Evolutionary conservation across 352 stramenopile species (phyloP), one percentile per base, ranked within the genome.

Genomic region (Globisporangium polare): DNA sequence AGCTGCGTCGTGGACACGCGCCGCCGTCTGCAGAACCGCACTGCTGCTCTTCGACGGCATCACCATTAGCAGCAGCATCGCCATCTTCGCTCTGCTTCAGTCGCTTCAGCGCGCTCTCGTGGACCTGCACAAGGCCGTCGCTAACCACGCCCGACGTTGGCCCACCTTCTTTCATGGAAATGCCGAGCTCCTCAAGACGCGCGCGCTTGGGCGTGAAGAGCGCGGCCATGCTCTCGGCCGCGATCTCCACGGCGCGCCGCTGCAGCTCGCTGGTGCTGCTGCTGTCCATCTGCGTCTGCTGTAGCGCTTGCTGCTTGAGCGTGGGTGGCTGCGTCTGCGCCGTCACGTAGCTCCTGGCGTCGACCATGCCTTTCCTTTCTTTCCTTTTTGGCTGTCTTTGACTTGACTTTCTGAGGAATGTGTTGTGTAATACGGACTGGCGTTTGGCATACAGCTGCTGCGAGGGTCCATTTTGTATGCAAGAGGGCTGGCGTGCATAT

Each of bases 201-300:
- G 18, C 20, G 18, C 47, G 57, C 43, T 37, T 50, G 13, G 43
- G 46, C 2, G 47, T 26, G 47, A 54, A 49, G 35, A 63, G 58
- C n/a, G 53, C 35, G 5, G 60, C 54, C 42, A 62, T 58, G 43
- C 60, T 65, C 51, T 55, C 51, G 29, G 29, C 60, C 18, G 60
- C 60, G 41, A 65, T 54, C 27, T 51, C 39, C 26, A 58, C 41
- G 3, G 51, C 60, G 60, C 60, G 51, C 18, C 43, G 60, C 42
- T 65, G 51, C 9, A 60, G 33, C n/a, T 65, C 51, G 17, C 45
- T 41, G 49, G 49, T 10, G 12, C 5, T 26, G 26, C 5, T 24
- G 39, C 9, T 13, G 17, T 8, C 41, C n/a, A 4, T 20, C 18
- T 10, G 9, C 20, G 7, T 13, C n/a, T 24, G 41, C 39, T 24